These are phyloP conservation scores for Tuber aestivum DNA, from an alignment of 495 filamentous ascomycete genomes.

Conservation along the genomic window DNA sequence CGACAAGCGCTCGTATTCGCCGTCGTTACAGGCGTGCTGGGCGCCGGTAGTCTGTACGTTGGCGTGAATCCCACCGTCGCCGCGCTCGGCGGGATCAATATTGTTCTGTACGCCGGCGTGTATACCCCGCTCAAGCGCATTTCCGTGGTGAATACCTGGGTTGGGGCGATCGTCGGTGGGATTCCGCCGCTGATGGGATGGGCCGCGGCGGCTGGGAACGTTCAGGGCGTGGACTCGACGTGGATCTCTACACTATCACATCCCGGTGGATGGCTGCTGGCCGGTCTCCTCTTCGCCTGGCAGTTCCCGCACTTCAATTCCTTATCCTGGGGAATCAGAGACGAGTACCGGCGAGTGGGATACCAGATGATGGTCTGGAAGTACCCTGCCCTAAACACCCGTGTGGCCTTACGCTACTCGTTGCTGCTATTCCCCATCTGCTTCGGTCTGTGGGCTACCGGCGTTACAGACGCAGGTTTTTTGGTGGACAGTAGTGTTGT, in stretches of 20 bases:
- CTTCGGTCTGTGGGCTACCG: conserved; percentile 67
- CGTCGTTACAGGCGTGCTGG: conserved; percentile 57
- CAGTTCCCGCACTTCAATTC: conserved; percentile 98
- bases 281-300: conserved; percentile 82
- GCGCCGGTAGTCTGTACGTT: conserved; percentile 66
- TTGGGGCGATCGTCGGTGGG: conserved; percentile 83
- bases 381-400: conserved; percentile 72
- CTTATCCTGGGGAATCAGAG: conserved; percentile 74
- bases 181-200: conserved; percentile 98
- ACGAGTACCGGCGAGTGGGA: conserved; percentile 82
- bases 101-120: conserved; percentile 77
- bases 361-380: conserved; percentile 88
- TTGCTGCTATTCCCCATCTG: conserved; percentile 83
- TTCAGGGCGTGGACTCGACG: conserved; percentile 19
- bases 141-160: conserved; percentile 87
- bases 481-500: conserved; percentile 70
- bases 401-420: conserved; percentile 85
- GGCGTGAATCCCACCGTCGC: conserved; percentile 93
- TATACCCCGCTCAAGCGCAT: conserved; percentile 92
- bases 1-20: conserved; percentile 77
- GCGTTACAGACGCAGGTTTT: conserved; percentile 85
- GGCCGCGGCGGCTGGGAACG: conserved; percentile 74
- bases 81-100: conserved; percentile 77
- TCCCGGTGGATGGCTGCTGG: conserved; percentile 84
- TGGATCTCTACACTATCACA: conserved; percentile 67